Percentiles rank a stretch among this genome's conserved stretches.
Conservation (phyloP, 202 grass and related monocot genomes). For the Tripidium arundinaceum region DNA sequence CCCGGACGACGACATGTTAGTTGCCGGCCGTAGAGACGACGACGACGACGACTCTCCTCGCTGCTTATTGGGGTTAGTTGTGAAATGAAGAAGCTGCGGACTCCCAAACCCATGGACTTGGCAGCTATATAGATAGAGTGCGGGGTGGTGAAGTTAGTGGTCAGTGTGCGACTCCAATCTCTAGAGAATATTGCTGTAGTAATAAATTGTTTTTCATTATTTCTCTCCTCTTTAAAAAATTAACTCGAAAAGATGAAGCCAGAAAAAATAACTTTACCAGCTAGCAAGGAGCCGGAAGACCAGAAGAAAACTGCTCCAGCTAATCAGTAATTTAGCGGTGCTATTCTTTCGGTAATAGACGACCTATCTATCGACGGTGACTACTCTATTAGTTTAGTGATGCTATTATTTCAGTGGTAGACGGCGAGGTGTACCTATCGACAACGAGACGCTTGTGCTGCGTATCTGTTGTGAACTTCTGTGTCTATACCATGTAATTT, state of each 20-base stretch:
- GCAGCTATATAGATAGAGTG: not conserved
- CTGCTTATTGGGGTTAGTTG: not conserved
- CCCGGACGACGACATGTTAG: conserved; percentile 17
- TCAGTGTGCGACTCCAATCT: not conserved
- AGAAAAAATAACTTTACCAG: not conserved
- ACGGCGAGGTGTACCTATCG: too few relatives aligned
- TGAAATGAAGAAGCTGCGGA: not conserved
- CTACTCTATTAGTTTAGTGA: too few relatives aligned
- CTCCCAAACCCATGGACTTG: not conserved
- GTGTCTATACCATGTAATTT: too few relatives aligned
- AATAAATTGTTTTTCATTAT: not conserved
- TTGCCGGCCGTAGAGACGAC: not conserved
- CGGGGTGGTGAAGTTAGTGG: not conserved
- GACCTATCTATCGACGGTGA: too few relatives aligned
- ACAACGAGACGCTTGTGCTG: too few relatives aligned
- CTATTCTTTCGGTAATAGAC: too few relatives aligned
- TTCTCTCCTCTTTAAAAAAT: not conserved
- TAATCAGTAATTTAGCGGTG: too few relatives aligned
- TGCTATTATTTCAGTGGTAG: too few relatives aligned
- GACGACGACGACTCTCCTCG: too few relatives aligned
- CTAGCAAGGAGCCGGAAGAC: too few relatives aligned
- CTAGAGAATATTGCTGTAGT: not conserved
- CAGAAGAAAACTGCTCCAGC: too few relatives aligned
- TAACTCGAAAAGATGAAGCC: not conserved
- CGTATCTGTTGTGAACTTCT: too few relatives aligned